Conservation (phyloP, 108 stramenopile genomes). For the Discostella pseudostelligera region DNA sequence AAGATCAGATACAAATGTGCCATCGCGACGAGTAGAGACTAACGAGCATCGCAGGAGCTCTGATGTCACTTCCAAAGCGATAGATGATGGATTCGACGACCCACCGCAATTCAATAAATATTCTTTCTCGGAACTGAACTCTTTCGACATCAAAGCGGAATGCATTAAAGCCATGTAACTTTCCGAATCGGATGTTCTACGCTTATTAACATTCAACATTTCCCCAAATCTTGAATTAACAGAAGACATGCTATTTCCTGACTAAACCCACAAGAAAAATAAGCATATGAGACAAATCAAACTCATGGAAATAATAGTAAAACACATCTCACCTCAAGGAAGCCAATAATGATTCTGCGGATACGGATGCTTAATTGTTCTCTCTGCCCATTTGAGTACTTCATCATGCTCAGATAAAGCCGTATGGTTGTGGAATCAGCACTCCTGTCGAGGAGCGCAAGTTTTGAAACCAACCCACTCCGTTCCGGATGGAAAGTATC, state of each 20-base stretch:
- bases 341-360: constrained; percentile 13
- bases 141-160: constrained; percentile 8
- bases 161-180: constrained; percentile 11
- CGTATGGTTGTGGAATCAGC: constrained; percentile 11
- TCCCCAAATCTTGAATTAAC: constrained; percentile 4
- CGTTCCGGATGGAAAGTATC: constrained; percentile 14
- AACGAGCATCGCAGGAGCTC: constrained; percentile 8
- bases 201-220: constrained; percentile 3
- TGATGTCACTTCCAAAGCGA: constrained; percentile 6
- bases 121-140: neutral
- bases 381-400: constrained; percentile 7
- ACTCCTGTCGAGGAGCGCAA: no score
- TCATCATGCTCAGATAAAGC: constrained; percentile 39
- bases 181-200: constrained; percentile 10
- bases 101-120: neutral
- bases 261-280: neutral
- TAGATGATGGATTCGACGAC: neutral
- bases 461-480: constrained; percentile 1
- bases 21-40: neutral
- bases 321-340: constrained; percentile 22
- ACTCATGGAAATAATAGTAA: neutral
- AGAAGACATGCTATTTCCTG: constrained; percentile 5
- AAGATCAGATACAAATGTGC: constrained; percentile 1
- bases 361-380: constrained; percentile 13
- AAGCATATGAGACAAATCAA: constrained; percentile 2